Evolutionary conservation across 768 basidiomycete species (phyloP).

Genomic region (Termitomyces heimii): DNA sequence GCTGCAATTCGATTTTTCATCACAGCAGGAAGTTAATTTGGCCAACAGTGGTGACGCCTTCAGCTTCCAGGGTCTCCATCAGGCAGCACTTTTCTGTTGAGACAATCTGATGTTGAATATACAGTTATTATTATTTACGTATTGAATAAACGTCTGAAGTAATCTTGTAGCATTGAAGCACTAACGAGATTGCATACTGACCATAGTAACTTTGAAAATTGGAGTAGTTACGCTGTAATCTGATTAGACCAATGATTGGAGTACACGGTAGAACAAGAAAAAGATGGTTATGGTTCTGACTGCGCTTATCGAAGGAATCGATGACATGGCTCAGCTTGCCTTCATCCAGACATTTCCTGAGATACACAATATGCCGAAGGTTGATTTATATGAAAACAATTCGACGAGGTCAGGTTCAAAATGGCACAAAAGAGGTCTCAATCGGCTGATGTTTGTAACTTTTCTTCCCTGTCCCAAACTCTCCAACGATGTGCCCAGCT

Average conservation of each 20-base stretch:
- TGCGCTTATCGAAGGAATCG: neutral
- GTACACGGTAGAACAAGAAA: no score
- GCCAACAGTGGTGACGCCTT: neutral
- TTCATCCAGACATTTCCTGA: neutral
- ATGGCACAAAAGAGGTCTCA: slow-evolving; percentile 37
- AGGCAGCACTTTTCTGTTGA: neutral
- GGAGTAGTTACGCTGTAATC: no score
- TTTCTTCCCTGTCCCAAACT: slow-evolving; percentile 77
- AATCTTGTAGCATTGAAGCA: neutral
- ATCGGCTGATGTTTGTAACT: slow-evolving; percentile 63
- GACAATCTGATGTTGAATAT: neutral
- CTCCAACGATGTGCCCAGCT: slow-evolving; percentile 79
- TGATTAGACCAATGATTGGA: no score
- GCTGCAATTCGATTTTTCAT: neutral
- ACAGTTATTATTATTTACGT: no score
- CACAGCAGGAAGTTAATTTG: neutral
- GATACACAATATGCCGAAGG: neutral
- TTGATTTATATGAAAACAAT: no score
- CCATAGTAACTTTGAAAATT: no score
- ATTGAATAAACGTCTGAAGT: no score
- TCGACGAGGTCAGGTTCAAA: slow-evolving; percentile 20
- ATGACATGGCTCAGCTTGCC: neutral
- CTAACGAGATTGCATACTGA: neutral
- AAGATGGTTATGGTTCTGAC: neutral
- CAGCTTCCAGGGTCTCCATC: neutral